Evolutionary conservation across 306 rosid species (phyloP), one percentile per base, ranked within the genome.

Genomic region (Gleditsia sinensis): DNA sequence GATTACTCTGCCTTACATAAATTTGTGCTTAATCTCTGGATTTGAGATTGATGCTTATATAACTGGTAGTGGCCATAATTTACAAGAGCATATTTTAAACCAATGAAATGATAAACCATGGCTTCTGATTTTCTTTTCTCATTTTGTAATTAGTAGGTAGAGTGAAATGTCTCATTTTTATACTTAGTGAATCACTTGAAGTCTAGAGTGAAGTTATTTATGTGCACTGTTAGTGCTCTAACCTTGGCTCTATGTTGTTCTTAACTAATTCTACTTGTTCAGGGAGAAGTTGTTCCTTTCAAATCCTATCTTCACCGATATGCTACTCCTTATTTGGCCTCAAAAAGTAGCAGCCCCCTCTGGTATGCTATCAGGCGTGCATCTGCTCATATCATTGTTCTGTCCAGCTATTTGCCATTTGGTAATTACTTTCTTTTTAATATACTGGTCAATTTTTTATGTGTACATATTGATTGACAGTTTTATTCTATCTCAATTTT

Each of bases 291-390:
- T n/a, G n/a, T n/a, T n/a, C n/a, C n/a, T n/a, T n/a, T n/a, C n/a
- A n/a, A n/a, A n/a, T n/a, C n/a, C n/a, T n/a, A n/a, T n/a, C n/a
- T n/a, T n/a, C n/a, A n/a, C n/a, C n/a, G n/a, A n/a, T n/a, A n/a
- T n/a, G n/a, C n/a, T n/a, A n/a, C n/a, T n/a, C n/a, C n/a, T n/a
- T n/a, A n/a, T n/a, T n/a, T n/a, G n/a, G n/a, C n/a, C n/a, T n/a
- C n/a, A n/a, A n/a, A n/a, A n/a, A n/a, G n/a, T n/a, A n/a, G n/a
- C n/a, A n/a, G n/a, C n/a, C n/a, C n/a, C n/a, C n/a, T n/a, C n/a
- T n/a, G n/a, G n/a, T n/a, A 91, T 67, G 93, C 98, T 50, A 71
- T 93, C 81, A 80, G 98, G 82, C 89, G 97, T 30, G 98, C 98
- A 3, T 93, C 98, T 32, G 93, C 98, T 63, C 98, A 93, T 77